These are phyloP conservation scores for Hericium rajendrae DNA, from an alignment of 768 basidiomycete species.

Conservation along the genomic window DNA sequence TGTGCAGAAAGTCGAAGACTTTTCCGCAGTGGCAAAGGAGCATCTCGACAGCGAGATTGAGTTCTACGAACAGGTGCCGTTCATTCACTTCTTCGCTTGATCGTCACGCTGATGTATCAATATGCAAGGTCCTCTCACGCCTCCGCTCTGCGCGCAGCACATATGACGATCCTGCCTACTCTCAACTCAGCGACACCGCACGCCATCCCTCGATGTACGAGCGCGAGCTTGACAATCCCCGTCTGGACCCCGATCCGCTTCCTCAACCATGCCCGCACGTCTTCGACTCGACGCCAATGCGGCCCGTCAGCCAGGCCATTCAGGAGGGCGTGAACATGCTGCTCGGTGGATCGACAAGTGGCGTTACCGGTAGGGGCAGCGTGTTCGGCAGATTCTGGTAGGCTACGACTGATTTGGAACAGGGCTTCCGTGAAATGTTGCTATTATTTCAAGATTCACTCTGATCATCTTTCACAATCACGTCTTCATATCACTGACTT, in stretches of 20 bases:
- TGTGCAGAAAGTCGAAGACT: slow-evolving; percentile 62
- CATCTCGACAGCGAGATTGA: slow-evolving; percentile 74
- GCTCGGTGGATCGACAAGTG: slow-evolving; percentile 28
- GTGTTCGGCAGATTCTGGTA: slow-evolving; percentile 50
- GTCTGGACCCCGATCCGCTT: slow-evolving; percentile 37
- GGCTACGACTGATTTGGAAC: too few relatives aligned
- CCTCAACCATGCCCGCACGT: slow-evolving; percentile 73
- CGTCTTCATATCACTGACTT: too few relatives aligned
- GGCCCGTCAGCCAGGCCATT: slow-evolving; percentile 65
- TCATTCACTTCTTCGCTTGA: not conserved
- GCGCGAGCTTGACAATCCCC: slow-evolving; percentile 52
- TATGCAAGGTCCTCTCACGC: slow-evolving; percentile 41
- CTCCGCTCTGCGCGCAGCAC: slow-evolving; percentile 46
- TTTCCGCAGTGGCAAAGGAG: slow-evolving; percentile 45
- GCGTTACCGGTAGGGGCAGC: slow-evolving; percentile 27
- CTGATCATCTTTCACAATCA: too few relatives aligned
- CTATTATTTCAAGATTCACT: too few relatives aligned
- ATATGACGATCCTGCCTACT: slow-evolving; percentile 41
- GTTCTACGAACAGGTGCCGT: slow-evolving; percentile 57
- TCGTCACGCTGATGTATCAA: not conserved
- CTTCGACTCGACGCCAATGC: slow-evolving; percentile 65
- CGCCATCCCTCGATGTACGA: slow-evolving; percentile 69
- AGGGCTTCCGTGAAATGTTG: too few relatives aligned
- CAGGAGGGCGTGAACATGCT: slow-evolving; percentile 65
- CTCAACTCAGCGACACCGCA: slow-evolving; percentile 37